Percentiles rank a stretch among this genome's conserved stretches.
Evolutionary conservation across 2,329 filamentous ascomycete species (phyloP).

Genomic region (Penicillium sp.): DNA sequence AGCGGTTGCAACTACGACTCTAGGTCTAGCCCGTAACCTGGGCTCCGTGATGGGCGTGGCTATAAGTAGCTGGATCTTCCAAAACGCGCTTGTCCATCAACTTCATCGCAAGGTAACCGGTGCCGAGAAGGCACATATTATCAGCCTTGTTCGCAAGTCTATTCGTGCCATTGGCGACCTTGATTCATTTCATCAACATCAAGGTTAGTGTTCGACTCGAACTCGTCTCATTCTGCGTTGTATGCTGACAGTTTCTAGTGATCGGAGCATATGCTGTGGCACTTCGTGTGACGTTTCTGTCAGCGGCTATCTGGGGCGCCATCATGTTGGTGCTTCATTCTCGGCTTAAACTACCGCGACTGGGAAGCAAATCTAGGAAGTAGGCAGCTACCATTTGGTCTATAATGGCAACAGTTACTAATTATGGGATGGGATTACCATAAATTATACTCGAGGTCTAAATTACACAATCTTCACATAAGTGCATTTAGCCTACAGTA

Average conservation of each 20-base stretch:
- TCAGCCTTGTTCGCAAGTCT: constrained; percentile 48
- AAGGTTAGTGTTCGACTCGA: constrained; percentile 37
- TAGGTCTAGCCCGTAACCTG: constrained; percentile 66
- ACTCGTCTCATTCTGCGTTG: neutral
- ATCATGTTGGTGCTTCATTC: constrained; percentile 33
- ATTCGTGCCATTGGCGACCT: constrained; percentile 47
- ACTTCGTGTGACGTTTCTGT: constrained; percentile 37
- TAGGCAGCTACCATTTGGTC: neutral
- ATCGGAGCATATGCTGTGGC: constrained; percentile 35
- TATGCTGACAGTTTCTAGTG: constrained; percentile 27
- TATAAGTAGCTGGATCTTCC: constrained; percentile 64
- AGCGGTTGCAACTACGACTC: constrained; percentile 64
- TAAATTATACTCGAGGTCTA: no score
- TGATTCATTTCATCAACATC: constrained; percentile 41
- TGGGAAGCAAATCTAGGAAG: constrained; percentile 24
- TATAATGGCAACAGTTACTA: no score
- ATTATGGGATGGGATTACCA: no score
- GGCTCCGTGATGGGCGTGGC: constrained; percentile 71
- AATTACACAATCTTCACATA: no score
- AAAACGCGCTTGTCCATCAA: constrained; percentile 62
- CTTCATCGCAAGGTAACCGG: constrained; percentile 57
- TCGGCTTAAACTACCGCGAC: constrained; percentile 31
- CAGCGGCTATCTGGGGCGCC: constrained; percentile 33
- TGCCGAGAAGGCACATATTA: constrained; percentile 51
- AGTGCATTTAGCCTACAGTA: no score